Base-by-base conservation (phyloP, 2,329 filamentous ascomycete species). In the Tolypocladium guangdongense region DNA sequence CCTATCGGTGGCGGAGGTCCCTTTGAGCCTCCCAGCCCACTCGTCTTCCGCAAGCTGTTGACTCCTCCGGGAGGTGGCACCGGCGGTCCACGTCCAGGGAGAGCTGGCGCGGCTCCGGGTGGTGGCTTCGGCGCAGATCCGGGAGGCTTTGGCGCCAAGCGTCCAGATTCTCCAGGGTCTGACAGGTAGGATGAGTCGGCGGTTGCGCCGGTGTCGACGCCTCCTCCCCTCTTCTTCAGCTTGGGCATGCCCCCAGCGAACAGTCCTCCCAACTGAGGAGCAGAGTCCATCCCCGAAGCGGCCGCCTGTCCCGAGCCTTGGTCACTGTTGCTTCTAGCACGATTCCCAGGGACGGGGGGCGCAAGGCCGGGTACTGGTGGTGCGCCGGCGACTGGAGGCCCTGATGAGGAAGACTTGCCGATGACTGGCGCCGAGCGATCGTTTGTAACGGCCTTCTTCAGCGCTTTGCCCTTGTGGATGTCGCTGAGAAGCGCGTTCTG, bases 171-270 rank as follows among this genome's bases (percentile, higher is more conserved):
- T 49, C 65, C 90, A n/a, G 87, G 82, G 65, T 96, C 91, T 55
- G 89, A 91, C 52, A 86, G 72, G 65, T 92, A 92, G 56, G 88
- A 83, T 35, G 89, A 82, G 58, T 83, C 83, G 57, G 63, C 55
- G 39, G 62, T 66, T 10, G 71, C 71, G 54, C 76, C 88, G 1
- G 88, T 92, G 68, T 90, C 80, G 55, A 92, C 76, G 39, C 87
- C 87, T 49, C 88, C 91, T 53, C 90, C 87, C 3, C 85, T 80
- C 74, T 95, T 96, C 68, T 88, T 88, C 64, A 99, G 68, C 73
- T 96, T 97, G 3, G 93, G 93, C 82, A 97, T 97, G 38, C 92
- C 93, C 37, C 90, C 91, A 1, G 88, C 90, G 65, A 99, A 96
- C 30, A 99, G 70, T 1, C 93, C 93, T 33, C 77, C 92, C 12